Conservation (phyloP, 2,329 filamentous ascomycete genomes). For the Pseudogymnoascus sp. region DNA sequence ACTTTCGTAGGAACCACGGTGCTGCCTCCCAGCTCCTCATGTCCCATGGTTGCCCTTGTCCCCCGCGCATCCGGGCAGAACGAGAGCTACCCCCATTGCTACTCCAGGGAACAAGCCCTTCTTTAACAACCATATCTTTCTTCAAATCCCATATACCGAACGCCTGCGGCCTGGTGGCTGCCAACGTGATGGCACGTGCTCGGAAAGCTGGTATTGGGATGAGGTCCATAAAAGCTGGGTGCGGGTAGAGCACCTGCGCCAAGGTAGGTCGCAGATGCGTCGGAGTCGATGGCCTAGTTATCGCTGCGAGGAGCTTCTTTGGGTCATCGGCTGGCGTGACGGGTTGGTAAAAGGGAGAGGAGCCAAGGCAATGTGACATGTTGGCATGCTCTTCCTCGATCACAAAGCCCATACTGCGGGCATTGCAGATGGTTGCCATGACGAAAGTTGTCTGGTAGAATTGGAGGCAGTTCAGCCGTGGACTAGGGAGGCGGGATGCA, state of each 20-base stretch:
- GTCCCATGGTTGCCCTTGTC: slow-evolving; percentile 30
- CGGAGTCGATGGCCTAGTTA: slow-evolving; percentile 22
- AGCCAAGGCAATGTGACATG: slow-evolving; percentile 19
- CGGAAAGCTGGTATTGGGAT: slow-evolving; percentile 31
- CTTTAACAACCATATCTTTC: slow-evolving; percentile 27
- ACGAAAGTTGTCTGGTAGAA: slow-evolving; percentile 20
- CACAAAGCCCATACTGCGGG: slow-evolving; percentile 24
- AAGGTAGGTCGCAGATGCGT: slow-evolving; percentile 31
- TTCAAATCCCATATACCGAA: slow-evolving; percentile 32
- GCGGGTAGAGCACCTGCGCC: slow-evolving; percentile 32
- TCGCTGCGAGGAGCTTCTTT: slow-evolving; percentile 20
- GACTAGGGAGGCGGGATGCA: background rate
- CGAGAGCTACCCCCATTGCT: background rate
- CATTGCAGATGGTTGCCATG: slow-evolving; percentile 24
- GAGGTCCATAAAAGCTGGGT: slow-evolving; percentile 32
- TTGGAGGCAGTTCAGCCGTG: slow-evolving; percentile 18
- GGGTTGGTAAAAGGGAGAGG: slow-evolving; percentile 31
- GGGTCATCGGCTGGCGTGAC: slow-evolving; percentile 17
- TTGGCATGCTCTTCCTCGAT: slow-evolving; percentile 17
- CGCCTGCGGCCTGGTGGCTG: slow-evolving; percentile 25
- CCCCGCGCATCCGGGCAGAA: slow-evolving; percentile 4
- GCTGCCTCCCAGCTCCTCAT: slow-evolving; percentile 18
- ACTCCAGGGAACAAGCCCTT: slow-evolving; percentile 25
- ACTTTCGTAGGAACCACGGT: slow-evolving; percentile 29
- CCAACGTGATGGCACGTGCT: slow-evolving; percentile 28